Percentiles rank a stretch among this genome's conserved stretches.
These are phyloP conservation scores for Apiotrichum mycotoxinovorans DNA, from an alignment of 1,284 basidiomycete species.

Conservation along the genomic window DNA sequence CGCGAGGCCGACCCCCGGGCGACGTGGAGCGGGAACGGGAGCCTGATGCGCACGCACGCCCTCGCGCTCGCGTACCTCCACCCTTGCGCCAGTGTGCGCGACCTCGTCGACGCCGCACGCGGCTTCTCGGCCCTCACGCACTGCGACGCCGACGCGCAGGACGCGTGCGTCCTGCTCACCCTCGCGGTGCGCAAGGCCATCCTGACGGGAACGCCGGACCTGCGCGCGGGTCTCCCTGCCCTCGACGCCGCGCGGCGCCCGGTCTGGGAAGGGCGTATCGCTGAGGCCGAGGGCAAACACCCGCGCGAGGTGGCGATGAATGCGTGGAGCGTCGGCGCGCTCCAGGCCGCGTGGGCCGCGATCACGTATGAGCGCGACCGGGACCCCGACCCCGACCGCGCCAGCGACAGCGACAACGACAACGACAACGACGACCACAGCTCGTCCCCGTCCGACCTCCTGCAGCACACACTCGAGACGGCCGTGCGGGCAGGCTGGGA, in stretches of 20 bases:
- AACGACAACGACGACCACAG: too few species aligned
- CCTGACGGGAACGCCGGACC: background rate
- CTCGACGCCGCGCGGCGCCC: background rate
- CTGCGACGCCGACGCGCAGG: conserved; percentile 1
- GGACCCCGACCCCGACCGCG: too few species aligned
- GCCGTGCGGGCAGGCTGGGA: background rate
- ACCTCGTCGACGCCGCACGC: conserved; percentile 4
- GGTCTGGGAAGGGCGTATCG: background rate
- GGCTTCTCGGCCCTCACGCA: conserved; percentile 3
- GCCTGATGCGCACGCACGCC: conserved; percentile 1
- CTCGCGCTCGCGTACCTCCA: conserved; percentile 4
- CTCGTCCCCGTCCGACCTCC: background rate
- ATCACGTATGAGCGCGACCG: too few species aligned
- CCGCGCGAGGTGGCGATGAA: background rate
- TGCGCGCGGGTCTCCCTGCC: background rate
- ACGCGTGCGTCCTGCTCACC: conserved; percentile 6
- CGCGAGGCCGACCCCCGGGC: too few species aligned
- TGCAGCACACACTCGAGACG: background rate
- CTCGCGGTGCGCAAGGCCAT: conserved; percentile 7
- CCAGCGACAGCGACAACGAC: too few species aligned
- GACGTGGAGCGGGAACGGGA: background rate
- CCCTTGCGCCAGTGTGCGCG: conserved; percentile 1
- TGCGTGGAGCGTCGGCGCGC: conserved; percentile 5
- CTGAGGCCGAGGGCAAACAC: background rate
- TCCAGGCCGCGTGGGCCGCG: conserved; percentile 1